Base-by-base conservation (phyloP, 441 rosid species). In the Biscutella laevigata region DNA sequence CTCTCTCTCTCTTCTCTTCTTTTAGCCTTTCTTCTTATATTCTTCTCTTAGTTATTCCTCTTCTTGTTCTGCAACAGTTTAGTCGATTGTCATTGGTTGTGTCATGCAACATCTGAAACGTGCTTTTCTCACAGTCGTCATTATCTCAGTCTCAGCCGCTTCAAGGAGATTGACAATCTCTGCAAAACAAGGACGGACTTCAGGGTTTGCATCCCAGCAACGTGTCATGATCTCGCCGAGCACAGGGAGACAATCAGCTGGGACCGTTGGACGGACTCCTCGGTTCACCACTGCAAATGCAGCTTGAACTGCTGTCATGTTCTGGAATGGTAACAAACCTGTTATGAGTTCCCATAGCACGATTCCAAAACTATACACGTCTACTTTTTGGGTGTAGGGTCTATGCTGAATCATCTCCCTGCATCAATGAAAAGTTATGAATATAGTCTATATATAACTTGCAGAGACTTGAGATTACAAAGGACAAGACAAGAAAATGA, bases 351-450 rank as follows among this genome's bases (percentile, higher is more conserved):
- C 98, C 98, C 98, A 90, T 43, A 90, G 86, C 47, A 87, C 96
- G 6, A 90, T 87, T 30, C 95, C 98, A 55, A 90, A 90, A 68
- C 98, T 90, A 71, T 90, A 90, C 19, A 84, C 96, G 26, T 90
- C 98, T 56, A 90, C 96, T 62, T 90, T 90, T 57, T 84, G 96
- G 0, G 95, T 90, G 68, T 90, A 90, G 9, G 96, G 89, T 76
- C 98, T 74, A 43, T 90, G 98, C 71, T 90, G 98, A 52, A 90
- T 90, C 98, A 90, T 90, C 83, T 90, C 98, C 61, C 98, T 90
- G 87, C 72, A 69, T 61, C 40, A 37, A 40, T 46, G 36, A 62
- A 43, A 24, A 61, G 0, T 46, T 5, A 13, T 2, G 17, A 43
- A 38, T 6, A 24, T 30, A 32, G 33, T 53, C 26, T 35, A 20